Conservation (phyloP, 2,329 filamentous ascomycete genomes). For the Tolypocladium amazonense region DNA sequence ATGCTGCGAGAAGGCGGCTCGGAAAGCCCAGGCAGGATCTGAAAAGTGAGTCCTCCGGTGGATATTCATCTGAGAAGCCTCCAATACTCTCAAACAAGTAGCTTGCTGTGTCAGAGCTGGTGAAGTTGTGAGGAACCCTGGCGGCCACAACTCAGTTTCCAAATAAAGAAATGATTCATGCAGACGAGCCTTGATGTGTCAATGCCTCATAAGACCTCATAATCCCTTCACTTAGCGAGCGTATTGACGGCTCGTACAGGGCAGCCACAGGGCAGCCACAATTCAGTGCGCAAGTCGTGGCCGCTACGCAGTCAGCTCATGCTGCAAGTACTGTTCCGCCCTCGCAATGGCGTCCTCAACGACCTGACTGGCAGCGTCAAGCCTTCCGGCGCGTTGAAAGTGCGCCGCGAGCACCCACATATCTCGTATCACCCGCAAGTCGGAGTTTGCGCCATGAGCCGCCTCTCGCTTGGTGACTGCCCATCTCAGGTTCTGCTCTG, state of each 20-base stretch:
- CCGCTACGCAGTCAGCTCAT: background rate
- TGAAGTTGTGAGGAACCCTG: background rate
- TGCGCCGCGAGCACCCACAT: conserved; percentile 27
- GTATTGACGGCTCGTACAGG: background rate
- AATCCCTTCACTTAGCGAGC: background rate
- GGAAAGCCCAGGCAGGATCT: background rate
- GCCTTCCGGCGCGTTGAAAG: conserved; percentile 18
- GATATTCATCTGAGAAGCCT: background rate
- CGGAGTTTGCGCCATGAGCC: conserved; percentile 21
- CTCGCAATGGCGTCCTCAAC: conserved; percentile 20
- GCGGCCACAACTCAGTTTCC: too few relatives aligned
- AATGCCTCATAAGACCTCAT: background rate
- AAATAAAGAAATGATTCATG: too few relatives aligned
- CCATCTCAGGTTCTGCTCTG: conserved; percentile 20
- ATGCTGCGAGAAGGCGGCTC: background rate
- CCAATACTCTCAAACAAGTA: background rate
- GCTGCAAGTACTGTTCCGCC: conserved; percentile 18
- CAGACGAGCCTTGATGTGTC: background rate
- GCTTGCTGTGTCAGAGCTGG: background rate
- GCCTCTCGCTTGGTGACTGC: conserved; percentile 23
- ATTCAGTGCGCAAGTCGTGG: background rate
- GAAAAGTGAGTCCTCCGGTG: background rate
- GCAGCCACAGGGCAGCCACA: background rate
- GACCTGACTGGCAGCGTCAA: conserved; percentile 15
- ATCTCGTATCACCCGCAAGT: conserved; percentile 25